Base-by-base conservation (phyloP, 2,329 filamentous ascomycete genomes). In the Fusarium subtropicale region DNA sequence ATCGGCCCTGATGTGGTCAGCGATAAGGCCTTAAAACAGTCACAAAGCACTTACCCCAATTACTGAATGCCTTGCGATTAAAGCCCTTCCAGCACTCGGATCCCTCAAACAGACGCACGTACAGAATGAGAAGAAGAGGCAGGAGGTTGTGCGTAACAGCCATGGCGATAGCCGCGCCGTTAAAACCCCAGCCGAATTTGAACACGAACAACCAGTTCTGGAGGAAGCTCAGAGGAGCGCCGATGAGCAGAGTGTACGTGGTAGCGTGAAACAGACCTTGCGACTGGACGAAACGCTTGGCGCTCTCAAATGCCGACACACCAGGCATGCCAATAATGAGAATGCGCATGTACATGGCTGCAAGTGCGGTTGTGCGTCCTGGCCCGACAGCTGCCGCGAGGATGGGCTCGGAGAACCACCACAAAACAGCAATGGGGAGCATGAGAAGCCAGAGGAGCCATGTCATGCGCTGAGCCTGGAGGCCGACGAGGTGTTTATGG, bases 21-120 rank as follows among this genome's bases (percentile, higher is more conserved):
- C 22, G 18, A 34, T 4, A 30, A 31, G 7, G 5, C 2, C 1
- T 9, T 41, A 9, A 24, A 7, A 16, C 4, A 4, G 3, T 15
- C 6, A 2, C 4, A 3, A 22, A 9, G 4, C n/a, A 42, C 64
- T 41, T 7, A 73, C 72, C 70, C 92, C 92, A 94, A 74, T 94
- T 94, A 38, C 82, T 82, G 44, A 93, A 85, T 0, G 91, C 91
- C 41, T 87, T 86, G 46, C 79, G 82, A 38, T 88, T 90, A 74
- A 95, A 90, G 3, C 92, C 93, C 56, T 90, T 90, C 93, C 93
- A 96, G 80, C 93, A 96, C 71, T 92, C 86, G 44, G 84, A 84
- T 2, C 92, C 92, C 52, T 88, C 87, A 44, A 93, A 76, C 69
- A 92, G 90, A 62, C 86, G 84, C 16, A 95, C 89, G 74, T 96